Evolutionary conservation across 345 rosid species (phyloP).

Genomic region (Geranium brycei): DNA sequence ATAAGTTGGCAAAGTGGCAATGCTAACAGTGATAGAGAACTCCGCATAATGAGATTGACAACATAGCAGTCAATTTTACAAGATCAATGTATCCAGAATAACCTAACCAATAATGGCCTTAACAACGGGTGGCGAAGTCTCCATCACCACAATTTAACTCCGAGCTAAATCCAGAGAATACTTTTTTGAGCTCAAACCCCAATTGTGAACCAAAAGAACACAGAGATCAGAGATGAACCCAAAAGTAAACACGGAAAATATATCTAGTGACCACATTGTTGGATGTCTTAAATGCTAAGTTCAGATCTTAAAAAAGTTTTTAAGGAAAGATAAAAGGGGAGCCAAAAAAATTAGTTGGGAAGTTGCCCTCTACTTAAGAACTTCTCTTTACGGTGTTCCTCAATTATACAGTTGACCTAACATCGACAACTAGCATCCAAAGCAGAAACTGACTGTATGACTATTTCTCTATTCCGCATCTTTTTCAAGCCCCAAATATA

Average conservation of each 20-base stretch:
- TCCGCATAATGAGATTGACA: background rate
- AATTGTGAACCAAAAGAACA: background rate
- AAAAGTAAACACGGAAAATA: background rate
- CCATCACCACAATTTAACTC: background rate
- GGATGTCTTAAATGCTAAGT: background rate
- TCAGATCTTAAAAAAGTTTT: background rate
- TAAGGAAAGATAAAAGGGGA: background rate
- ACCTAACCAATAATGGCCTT: too few relatives aligned
- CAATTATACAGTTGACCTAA: background rate
- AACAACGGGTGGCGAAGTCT: background rate
- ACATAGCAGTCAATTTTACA: background rate
- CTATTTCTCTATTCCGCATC: background rate
- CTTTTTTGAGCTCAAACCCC: background rate
- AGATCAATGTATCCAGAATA: too few relatives aligned
- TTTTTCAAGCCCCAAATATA: background rate
- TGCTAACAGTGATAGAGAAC: background rate
- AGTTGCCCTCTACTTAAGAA: background rate
- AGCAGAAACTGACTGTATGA: background rate
- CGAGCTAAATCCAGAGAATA: background rate
- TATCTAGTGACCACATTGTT: background rate
- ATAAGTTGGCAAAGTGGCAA: background rate
- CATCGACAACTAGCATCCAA: background rate
- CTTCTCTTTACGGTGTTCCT: background rate
- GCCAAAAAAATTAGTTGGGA: background rate
- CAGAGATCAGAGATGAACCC: background rate